A percentile compares a stretch with the other conserved stretches of the same genome.
phyloP scores from a whole-genome alignment of 2,329 filamentous ascomycete species.

The Colletotrichum salicis region DNA sequence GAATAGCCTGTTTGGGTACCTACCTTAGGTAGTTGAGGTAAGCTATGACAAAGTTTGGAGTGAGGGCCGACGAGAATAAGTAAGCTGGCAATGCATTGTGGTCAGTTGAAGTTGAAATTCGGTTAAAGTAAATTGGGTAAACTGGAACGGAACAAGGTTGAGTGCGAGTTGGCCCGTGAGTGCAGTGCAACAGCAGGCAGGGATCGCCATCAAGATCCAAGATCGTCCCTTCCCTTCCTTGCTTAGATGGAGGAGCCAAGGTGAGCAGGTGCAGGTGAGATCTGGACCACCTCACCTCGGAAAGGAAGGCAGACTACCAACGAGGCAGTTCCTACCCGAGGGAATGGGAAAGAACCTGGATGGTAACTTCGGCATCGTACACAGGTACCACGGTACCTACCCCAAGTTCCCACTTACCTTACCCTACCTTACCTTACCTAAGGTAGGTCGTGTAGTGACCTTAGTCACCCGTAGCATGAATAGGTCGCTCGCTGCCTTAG shows the following conservation, averaged over 20 bases:
- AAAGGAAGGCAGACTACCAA: background rate
- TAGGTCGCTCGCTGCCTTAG: background rate
- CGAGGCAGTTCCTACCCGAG: background rate
- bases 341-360: background rate
- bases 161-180: background rate
- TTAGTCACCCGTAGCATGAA: too few species aligned
- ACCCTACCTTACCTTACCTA: too few species aligned
- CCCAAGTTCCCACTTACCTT: too few species aligned
- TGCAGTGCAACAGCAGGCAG: background rate
- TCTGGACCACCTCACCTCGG: background rate
- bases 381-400: background rate
- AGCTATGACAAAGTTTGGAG: background rate
- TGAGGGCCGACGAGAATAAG: background rate
- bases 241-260: background rate
- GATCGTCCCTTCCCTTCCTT: conserved; percentile 1
- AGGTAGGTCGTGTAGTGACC: too few species aligned
- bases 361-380: background rate
- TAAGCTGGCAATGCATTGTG: background rate
- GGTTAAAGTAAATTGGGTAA: background rate
- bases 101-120: background rate
- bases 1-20: background rate
- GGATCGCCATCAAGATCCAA: background rate
- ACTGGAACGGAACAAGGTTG: background rate
- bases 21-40: background rate
- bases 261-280: background rate